Percentiles rank a stretch among this genome's conserved stretches.
These are phyloP conservation scores for Magnaporthales sp. DNA, from an alignment of 2,329 filamentous ascomycete species.

Conservation along the genomic window DNA sequence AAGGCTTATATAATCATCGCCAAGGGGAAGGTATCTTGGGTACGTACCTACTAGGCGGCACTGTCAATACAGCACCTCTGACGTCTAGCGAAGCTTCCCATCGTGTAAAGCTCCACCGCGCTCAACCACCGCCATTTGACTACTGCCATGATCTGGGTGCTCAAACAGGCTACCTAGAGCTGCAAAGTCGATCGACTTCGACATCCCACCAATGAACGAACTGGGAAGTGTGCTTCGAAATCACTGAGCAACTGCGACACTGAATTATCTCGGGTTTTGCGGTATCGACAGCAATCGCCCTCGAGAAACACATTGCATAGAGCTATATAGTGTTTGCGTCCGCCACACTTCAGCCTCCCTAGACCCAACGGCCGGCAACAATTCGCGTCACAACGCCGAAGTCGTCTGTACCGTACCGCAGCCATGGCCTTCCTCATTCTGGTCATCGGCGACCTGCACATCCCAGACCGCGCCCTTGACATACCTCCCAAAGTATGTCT, in stretches of 20 bases:
- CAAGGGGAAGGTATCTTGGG: not conserved
- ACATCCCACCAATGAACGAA: not conserved
- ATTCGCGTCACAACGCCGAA: not conserved
- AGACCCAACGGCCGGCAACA: not conserved
- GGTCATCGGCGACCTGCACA: conserved; percentile 88
- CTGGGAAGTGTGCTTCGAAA: not conserved
- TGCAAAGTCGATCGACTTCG: not conserved
- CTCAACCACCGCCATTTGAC: not conserved
- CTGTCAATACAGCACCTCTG: not conserved
- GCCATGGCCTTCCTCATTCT: conserved; percentile 85
- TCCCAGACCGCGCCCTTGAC: conserved; percentile 84
- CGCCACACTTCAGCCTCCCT: not conserved
- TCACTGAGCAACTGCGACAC: not conserved
- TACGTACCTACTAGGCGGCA: not conserved
- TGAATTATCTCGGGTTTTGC: not conserved
- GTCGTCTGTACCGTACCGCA: conserved; percentile 3
- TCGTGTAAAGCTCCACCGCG: not conserved
- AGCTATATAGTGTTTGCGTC: not conserved
- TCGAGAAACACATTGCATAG: not conserved
- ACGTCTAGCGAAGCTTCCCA: not conserved
- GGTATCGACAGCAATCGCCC: not conserved
- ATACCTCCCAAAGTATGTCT: conserved; percentile 72
- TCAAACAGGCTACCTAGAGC: not conserved
- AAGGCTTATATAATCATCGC: not conserved
- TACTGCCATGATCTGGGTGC: not conserved